Evolutionary conservation across 305 asterid species (phyloP), one percentile per base, ranked within the genome.

Genomic region (Fraxinus velutina): DNA sequence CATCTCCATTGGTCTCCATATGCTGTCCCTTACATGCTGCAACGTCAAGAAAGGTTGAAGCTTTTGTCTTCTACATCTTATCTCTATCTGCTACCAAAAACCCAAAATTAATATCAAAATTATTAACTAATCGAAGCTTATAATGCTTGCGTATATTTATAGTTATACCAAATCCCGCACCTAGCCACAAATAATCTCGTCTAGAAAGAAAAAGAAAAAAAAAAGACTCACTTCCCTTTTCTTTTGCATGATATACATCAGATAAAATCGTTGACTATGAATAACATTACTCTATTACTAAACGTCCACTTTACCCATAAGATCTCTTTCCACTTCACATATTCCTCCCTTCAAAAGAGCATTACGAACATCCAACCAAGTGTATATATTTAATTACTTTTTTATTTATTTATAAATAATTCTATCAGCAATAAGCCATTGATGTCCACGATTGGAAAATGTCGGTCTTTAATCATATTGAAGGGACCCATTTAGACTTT

Each of bases 31-130:
- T 0, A 64, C 73, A 64, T 27, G 17, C 73, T 64, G 73, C 73
- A 64, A 24, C 34, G 73, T 64, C 73, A 64, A 64, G 73, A 27
- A 64, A 64, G 73, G 73, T 64, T 22, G 73, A 64, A 64, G 73
- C 73, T 64, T 27, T 24, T 64, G 73, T 32, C 34, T 27, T 64
- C 30, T 64, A 27, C 73, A 64, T 64, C 17, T 64, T 64, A 64
- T 64, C 34, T 64, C 73, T 64, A 64, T 10, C 73, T 64, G 73
- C 70, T 60, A 60, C 70, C 29, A 57, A 57, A 55, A 55, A 17
- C 2, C 27, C 24, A 17, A 55, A 55, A 55, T n/a, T 55, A 55
- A 17, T 17, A 55, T 55, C 30, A 7, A 60, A 60, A 60, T 60
- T 60, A 60, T 21, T 7, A 7, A 21, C 70, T 60, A 60, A 19